Evolutionary conservation across 169 alveolate genomes (phyloP).

Genomic region (Plasmodium inui): DNA sequence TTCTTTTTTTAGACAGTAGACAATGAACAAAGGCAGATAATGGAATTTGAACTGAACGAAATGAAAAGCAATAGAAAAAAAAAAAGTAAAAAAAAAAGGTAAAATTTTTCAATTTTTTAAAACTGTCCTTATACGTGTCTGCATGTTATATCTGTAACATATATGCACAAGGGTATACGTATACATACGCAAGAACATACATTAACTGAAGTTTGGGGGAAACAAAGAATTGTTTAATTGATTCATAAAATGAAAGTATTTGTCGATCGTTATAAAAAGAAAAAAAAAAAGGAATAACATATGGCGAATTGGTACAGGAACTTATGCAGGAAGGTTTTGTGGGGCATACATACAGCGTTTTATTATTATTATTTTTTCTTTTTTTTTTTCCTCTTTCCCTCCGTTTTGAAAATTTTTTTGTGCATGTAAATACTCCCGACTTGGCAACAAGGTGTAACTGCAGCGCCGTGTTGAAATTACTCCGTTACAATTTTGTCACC

Average conservation of each 20-base stretch:
- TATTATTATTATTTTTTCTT: neutral
- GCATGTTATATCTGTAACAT: conserved; percentile 11
- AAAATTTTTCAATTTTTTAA: conserved; percentile 7
- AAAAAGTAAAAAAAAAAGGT: conserved; percentile 2
- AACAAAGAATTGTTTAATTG: conserved; percentile 23
- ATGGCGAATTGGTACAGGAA: neutral
- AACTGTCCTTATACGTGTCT: neutral
- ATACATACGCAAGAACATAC: neutral
- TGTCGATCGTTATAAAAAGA: neutral
- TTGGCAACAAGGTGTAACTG: neutral
- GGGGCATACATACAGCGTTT: neutral
- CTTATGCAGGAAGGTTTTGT: neutral
- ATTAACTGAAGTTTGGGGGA: conserved; percentile 9
- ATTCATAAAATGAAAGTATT: conserved; percentile 16
- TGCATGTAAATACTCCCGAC: neutral
- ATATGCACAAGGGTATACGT: conserved; percentile 1
- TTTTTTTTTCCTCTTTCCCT: neutral
- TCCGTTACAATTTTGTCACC: neutral
- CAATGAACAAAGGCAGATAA: conserved; percentile 32
- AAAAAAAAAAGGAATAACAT: conserved; percentile 3
- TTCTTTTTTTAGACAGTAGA: conserved; percentile 20
- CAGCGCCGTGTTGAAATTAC: neutral
- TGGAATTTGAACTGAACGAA: conserved; percentile 52
- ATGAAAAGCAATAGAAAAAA: conserved; percentile 29
- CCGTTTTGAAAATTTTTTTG: neutral